phyloP scores from a whole-genome alignment of 1,139 yeast genomes.

The Scheffersomyces segobiensis region DNA sequence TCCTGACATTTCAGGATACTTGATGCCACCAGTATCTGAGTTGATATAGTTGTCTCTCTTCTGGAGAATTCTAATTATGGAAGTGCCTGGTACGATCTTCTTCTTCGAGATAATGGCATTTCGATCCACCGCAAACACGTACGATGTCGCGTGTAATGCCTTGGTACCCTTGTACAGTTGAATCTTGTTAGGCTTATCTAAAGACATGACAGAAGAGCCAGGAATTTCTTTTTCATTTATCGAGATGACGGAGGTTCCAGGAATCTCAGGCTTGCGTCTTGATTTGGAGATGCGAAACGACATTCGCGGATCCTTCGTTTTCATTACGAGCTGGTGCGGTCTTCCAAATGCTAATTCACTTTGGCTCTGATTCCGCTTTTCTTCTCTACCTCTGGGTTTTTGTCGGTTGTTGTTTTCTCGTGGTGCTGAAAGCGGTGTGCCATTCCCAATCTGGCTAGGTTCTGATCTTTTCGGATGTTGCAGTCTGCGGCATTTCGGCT shows the following conservation, averaged over 20 bases:
- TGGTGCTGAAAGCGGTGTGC: neutral
- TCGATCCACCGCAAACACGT: slow-evolving; percentile 15
- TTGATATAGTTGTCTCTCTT: slow-evolving; percentile 7
- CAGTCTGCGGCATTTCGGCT: neutral
- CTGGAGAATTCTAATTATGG: slow-evolving; percentile 10
- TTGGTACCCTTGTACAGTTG: slow-evolving; percentile 13
- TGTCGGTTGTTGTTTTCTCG: neutral
- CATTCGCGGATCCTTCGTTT: neutral
- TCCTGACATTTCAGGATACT: slow-evolving; percentile 8
- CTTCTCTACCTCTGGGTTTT: neutral
- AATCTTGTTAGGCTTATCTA: slow-evolving; percentile 3
- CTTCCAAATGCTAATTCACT: neutral
- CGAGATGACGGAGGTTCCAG: slow-evolving; percentile 13
- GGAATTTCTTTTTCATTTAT: slow-evolving; percentile 1
- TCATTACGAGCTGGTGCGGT: neutral
- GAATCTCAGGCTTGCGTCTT: slow-evolving; percentile 9
- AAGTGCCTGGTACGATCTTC: slow-evolving; percentile 16
- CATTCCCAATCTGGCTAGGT: neutral
- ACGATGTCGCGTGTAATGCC: slow-evolving; percentile 8
- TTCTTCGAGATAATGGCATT: slow-evolving; percentile 13
- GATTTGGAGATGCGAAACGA: slow-evolving; percentile 10
- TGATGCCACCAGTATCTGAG: slow-evolving; percentile 8
- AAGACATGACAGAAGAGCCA: slow-evolving; percentile 2
- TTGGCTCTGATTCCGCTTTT: neutral
- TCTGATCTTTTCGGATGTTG: neutral